Evolutionary conservation across 2,329 filamentous ascomycete species (phyloP).

Genomic region (Arthrobotrys conoides): DNA sequence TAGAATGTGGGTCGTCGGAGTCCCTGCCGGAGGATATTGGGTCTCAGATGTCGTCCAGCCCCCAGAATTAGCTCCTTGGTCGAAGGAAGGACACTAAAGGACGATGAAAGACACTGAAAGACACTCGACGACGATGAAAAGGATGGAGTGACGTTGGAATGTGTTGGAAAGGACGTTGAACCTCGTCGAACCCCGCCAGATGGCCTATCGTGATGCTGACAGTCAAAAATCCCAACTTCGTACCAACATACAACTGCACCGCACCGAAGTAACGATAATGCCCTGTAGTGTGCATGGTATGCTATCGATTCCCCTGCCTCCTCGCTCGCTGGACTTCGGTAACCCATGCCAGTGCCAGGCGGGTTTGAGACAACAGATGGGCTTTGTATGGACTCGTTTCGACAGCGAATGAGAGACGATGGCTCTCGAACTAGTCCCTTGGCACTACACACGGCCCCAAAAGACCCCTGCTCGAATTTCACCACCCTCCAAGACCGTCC

Average conservation of each 20-base stretch:
- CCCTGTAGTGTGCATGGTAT: background rate
- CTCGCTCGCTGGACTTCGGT: conserved; percentile 46
- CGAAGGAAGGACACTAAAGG: conserved; percentile 3
- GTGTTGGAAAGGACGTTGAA: conserved; percentile 10
- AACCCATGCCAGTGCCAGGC: conserved; percentile 16
- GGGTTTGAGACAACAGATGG: conserved; percentile 33
- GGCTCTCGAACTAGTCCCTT: conserved; percentile 12
- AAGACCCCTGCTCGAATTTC: conserved; percentile 47
- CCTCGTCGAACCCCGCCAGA: conserved; percentile 4
- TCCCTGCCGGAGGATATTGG: conserved; percentile 23
- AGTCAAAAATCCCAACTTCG: background rate
- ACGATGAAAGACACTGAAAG: background rate
- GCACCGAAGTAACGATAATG: background rate
- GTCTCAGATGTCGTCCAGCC: conserved; percentile 1
- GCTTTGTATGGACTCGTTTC: conserved; percentile 46
- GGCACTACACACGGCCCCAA: conserved; percentile 6
- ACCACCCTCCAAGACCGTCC: conserved; percentile 35
- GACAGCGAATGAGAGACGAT: conserved; percentile 33
- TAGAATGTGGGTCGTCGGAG: conserved; percentile 11
- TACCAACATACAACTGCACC: no score
- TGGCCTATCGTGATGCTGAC: conserved; percentile 20
- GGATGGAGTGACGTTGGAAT: background rate
- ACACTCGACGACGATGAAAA: background rate
- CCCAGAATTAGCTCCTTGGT: background rate
- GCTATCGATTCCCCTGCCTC: conserved; percentile 8